Conservation (phyloP, 2,329 filamentous ascomycete genomes). For the Microcera coccophila region DNA sequence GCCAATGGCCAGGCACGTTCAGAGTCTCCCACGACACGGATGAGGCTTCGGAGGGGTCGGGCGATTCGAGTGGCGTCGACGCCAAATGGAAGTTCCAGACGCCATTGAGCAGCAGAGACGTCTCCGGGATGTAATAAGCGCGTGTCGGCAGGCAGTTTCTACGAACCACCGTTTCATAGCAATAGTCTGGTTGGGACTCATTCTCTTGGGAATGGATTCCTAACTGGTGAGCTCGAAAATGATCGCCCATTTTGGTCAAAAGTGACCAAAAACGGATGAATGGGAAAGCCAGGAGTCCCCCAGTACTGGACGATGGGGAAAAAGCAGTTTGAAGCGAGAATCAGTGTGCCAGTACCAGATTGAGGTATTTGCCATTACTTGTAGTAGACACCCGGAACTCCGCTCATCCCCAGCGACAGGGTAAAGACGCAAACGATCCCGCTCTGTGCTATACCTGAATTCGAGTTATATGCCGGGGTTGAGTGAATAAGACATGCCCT, state of each 20-base stretch:
- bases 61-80: constrained; percentile 43
- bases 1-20: constrained; percentile 66
- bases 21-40: constrained; percentile 38
- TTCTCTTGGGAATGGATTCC: constrained; percentile 35
- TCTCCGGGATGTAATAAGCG: constrained; percentile 50
- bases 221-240: constrained; percentile 9
- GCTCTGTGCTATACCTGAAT: too few species aligned
- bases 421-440: too few species aligned
- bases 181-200: constrained; percentile 42
- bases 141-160: constrained; percentile 51
- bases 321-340: too few species aligned
- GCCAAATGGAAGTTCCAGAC: constrained; percentile 54
- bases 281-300: too few species aligned
- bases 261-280: too few species aligned
- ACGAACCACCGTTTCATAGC: constrained; percentile 49
- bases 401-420: too few species aligned
- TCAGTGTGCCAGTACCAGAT: too few species aligned
- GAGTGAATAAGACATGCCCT: too few species aligned
- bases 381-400: too few species aligned
- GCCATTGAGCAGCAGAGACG: constrained; percentile 50
- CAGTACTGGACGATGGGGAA: too few species aligned
- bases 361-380: too few species aligned
- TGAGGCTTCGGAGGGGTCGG: constrained; percentile 31
- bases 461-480: too few species aligned
- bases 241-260: constrained; percentile 19